These are phyloP conservation scores for Claviceps sp. DNA, from an alignment of 2,329 filamentous ascomycete genomes.

Conservation along the genomic window DNA sequence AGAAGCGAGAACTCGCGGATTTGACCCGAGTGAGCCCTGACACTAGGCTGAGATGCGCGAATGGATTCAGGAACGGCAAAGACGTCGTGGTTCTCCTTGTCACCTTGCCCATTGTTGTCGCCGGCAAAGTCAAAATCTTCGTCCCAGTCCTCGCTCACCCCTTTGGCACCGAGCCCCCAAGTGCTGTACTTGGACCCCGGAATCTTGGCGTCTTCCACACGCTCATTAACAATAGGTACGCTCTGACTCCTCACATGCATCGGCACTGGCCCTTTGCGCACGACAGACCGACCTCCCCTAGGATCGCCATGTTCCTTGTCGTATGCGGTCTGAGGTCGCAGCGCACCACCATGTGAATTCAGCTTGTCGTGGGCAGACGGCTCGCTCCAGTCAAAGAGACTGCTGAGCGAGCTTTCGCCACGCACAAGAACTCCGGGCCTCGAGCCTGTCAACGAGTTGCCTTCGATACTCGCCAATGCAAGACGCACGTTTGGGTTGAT, in stretches of 20 bases:
- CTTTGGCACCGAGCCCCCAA: conserved; percentile 69
- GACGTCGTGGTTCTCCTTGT: conserved; percentile 19
- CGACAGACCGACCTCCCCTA: conserved; percentile 54
- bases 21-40: conserved; percentile 72
- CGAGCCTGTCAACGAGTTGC: conserved; percentile 23
- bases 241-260: conserved; percentile 70
- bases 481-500: conserved; percentile 40
- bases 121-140: conserved; percentile 71
- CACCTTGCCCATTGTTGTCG: conserved; percentile 24
- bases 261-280: conserved; percentile 53
- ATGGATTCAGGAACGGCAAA: conserved; percentile 57
- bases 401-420: conserved; percentile 46
- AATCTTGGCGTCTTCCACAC: conserved; percentile 38
- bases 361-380: conserved; percentile 47
- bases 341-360: conserved; percentile 42
- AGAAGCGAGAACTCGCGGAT: conserved; percentile 68
- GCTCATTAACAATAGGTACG: conserved; percentile 59
- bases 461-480: conserved; percentile 39
- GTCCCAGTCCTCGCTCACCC: conserved; percentile 77
- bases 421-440: conserved; percentile 5
- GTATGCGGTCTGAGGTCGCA: conserved; percentile 61
- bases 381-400: conserved; percentile 69
- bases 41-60: conserved; percentile 67
- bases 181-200: conserved; percentile 62
- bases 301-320: conserved; percentile 60